A percentile compares a stretch with the other conserved stretches of the same genome.
Conservation (phyloP, 257 asterid species). For the Penstemon davidsonii region DNA sequence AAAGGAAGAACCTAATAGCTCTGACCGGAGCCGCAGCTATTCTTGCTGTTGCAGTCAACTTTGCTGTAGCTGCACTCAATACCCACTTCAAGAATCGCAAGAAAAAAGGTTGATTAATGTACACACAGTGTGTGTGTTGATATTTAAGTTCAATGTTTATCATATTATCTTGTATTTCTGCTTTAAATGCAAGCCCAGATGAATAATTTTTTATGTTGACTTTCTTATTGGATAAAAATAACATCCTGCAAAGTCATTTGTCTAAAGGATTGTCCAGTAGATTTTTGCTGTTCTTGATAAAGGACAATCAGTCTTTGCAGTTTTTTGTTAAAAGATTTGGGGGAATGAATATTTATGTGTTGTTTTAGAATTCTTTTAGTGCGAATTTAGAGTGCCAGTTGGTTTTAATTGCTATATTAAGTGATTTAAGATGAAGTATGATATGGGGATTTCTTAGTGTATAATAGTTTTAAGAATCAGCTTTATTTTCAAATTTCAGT, state of each 20-base stretch:
- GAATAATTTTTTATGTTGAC: slow-evolving; percentile 5
- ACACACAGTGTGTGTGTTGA: background rate
- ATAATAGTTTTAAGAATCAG: background rate
- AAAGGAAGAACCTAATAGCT: slow-evolving; percentile 55
- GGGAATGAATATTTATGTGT: background rate
- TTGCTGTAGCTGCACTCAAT: slow-evolving; percentile 57
- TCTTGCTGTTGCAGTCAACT: slow-evolving; percentile 72
- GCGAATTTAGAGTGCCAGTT: slow-evolving; percentile 13
- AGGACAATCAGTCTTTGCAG: no score
- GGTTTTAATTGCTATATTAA: background rate
- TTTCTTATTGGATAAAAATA: slow-evolving; percentile 14
- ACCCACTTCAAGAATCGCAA: slow-evolving; percentile 57
- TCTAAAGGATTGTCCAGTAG: slow-evolving; percentile 5
- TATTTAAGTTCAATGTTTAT: slow-evolving; percentile 4
- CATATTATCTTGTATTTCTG: background rate
- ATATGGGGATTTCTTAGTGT: background rate
- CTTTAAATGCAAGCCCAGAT: slow-evolving; percentile 14
- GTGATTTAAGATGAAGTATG: background rate
- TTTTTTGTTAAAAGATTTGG: slow-evolving; percentile 16
- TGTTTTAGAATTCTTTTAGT: background rate
- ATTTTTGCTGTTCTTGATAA: slow-evolving; percentile 6
- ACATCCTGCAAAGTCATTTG: slow-evolving; percentile 2
- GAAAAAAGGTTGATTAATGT: slow-evolving; percentile 49
- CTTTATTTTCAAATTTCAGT: slow-evolving; percentile 40
- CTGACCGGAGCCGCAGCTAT: slow-evolving; percentile 92